Evolutionary conservation across 345 rosid genomes (phyloP).

Genomic region (Bruguiera gymnorhiza): DNA sequence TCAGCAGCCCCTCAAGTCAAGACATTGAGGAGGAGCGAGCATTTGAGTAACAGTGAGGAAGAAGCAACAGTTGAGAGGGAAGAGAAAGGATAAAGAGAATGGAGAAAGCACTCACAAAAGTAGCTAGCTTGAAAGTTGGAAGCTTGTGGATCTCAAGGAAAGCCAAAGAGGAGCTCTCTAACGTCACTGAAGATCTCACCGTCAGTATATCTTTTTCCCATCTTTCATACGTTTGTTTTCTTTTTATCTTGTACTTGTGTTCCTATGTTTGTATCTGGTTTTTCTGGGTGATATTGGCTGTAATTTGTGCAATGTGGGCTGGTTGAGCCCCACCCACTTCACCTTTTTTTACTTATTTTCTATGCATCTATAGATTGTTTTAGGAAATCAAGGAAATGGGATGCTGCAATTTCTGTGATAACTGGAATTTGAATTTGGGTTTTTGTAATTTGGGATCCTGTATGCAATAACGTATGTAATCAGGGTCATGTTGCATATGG

Average conservation of each 20-base stretch:
- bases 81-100: conserved; percentile 23
- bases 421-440: not conserved
- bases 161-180: conserved; percentile 85
- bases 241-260: not conserved
- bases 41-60: too few species aligned
- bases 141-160: conserved; percentile 87
- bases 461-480: not conserved
- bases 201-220: conserved; percentile 32
- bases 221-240: not conserved
- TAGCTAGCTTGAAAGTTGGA: conserved; percentile 79
- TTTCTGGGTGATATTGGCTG: conserved; percentile 3
- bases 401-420: conserved; percentile 13
- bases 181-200: conserved; percentile 73
- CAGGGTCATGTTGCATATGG: not conserved
- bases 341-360: conserved; percentile 8
- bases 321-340: conserved; percentile 12
- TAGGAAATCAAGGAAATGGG: conserved; percentile 3
- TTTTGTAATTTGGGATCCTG: not conserved
- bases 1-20: too few species aligned
- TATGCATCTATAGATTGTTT: conserved; percentile 16
- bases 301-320: conserved; percentile 31
- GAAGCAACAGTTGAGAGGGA: not conserved
- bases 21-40: too few species aligned
- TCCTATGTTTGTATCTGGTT: not conserved
- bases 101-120: conserved; percentile 93